Evolutionary conservation across 768 basidiomycete species (phyloP).

Genomic region (Podaxis sp.): DNA sequence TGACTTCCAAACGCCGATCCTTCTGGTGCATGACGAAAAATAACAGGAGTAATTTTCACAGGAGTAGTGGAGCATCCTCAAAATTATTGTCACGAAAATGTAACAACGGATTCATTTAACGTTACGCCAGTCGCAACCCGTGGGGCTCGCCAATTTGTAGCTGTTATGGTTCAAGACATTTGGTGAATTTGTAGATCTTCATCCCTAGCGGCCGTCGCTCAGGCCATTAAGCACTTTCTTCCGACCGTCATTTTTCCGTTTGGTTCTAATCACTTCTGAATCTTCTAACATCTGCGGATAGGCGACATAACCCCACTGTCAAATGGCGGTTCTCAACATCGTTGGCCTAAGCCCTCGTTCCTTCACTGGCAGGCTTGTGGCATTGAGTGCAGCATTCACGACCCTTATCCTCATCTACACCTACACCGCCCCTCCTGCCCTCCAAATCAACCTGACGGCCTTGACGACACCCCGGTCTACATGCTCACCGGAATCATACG

Average conservation of each 20-base stretch:
- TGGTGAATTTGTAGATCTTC: not conserved
- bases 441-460: not conserved
- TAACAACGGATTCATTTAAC: too few species aligned
- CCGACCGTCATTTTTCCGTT: too few species aligned
- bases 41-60: too few species aligned
- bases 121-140: not conserved
- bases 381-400: conserved; percentile 18
- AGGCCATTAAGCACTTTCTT: not conserved
- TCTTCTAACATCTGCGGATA: not conserved
- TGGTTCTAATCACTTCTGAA: not conserved
- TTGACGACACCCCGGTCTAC: not conserved
- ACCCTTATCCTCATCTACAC: conserved; percentile 26
- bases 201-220: not conserved
- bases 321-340: conserved; percentile 18
- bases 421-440: conserved; percentile 20
- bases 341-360: conserved; percentile 23
- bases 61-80: too few species aligned
- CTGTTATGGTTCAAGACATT: not conserved
- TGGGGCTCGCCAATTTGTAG: not conserved
- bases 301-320: not conserved
- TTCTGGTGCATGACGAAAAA: too few species aligned
- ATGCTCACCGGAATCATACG: conserved; percentile 35
- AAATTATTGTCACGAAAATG: too few species aligned
- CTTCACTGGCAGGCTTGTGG: conserved; percentile 21
- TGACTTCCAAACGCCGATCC: too few species aligned